Base-by-base conservation (phyloP, 2,329 filamentous ascomycete genomes). In the Cucurbitaria berberidis region DNA sequence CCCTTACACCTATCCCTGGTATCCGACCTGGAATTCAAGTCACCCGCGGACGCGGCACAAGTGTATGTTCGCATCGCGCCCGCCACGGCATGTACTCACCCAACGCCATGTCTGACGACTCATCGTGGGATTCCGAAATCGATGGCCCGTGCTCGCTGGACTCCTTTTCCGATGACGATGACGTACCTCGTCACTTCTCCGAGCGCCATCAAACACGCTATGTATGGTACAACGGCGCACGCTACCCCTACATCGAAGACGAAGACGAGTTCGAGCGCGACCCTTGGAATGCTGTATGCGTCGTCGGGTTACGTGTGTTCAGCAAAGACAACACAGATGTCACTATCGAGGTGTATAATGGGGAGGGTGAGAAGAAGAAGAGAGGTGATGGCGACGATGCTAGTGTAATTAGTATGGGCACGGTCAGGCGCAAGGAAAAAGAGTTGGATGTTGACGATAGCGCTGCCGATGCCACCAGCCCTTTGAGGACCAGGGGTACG, bases 271-370 rank as follows among this genome's bases (percentile, higher is more conserved):
- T 81, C 46, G 76, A 74, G 36, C 73, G 76, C 16, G 80, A 82
- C 54, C 83, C 83, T 0, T 87, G 84, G 84, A 85, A 86, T 61
- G 84, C 84, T 0, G 78, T 86, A 1, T 85, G 82, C 55, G 83
- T 86, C 15, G 78, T 86, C 4, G 84, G 84, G 0, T 67, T 87
- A 26, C 76, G 83, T 5, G 83, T 87, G 0, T 86, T 84, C 62
- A 81, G 78, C 9, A 79, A 82, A 53, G 80, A 83, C 55, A 61
- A 83, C 38, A 74, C 72, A 0, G 75, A 77, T 24, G 77, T 85
- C 30, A 78, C 74, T 3, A 77, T 87, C 16, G 77, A 81, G 57
- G 82, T 85, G 8, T 72, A 83, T n/a, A 78, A 74, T 24, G 59
- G 67, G 10, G 68, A 73, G 24, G 60, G 59, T 4, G 67, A 68